Base-by-base conservation (phyloP, 2,329 filamentous ascomycete genomes). In the Fusarium coffeatum region DNA sequence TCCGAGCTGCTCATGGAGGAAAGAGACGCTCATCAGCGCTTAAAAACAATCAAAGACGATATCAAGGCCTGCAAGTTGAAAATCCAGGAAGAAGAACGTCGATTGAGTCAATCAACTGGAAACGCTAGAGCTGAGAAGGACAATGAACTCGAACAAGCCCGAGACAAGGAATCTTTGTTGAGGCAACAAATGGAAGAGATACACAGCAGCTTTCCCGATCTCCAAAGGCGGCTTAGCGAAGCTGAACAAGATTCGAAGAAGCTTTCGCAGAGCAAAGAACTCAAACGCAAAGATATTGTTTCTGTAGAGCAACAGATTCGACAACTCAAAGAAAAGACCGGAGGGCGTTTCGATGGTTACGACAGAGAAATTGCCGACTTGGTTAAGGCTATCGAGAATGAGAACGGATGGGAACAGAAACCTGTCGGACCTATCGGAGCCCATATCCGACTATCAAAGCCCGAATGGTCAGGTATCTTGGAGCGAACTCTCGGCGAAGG, bases 391-490 rank as follows among this genome's bases (percentile, higher is more conserved):
- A 92, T 98, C 65, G 84, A 88, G 8, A 82, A 83, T n/a, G 93
- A 97, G 60, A 79, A 68, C 4, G 84, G 89, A 0, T 98, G 97
- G 76, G 82, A 84, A 25, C 82, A 87, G 45, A 90, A 87, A 66
- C 96, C 96, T 4, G 84, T 98, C 34, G 96, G 96, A 0, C 96
- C 96, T 1, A 83, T 98, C 16, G 96, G 94, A 30, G 83, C 89
- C 25, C 88, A 96, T 74, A 86, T 99, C 54, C 90, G 89, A 70
- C 83, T 99, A 25, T 82, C 89, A 37, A 90, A 95, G 71, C 91
- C 93, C 2, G 86, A 93, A 72, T 99, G 96, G 96, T 92, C 91
- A 2, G 87, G 88, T 1, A 89, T 97, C 45, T 79, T 99, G 16
- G 96, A 99, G 77, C 91, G 87, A 67, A 88, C 88, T 2, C 86